Conservation (phyloP, 1,284 basidiomycete genomes). For the Rhodofomes roseus region DNA sequence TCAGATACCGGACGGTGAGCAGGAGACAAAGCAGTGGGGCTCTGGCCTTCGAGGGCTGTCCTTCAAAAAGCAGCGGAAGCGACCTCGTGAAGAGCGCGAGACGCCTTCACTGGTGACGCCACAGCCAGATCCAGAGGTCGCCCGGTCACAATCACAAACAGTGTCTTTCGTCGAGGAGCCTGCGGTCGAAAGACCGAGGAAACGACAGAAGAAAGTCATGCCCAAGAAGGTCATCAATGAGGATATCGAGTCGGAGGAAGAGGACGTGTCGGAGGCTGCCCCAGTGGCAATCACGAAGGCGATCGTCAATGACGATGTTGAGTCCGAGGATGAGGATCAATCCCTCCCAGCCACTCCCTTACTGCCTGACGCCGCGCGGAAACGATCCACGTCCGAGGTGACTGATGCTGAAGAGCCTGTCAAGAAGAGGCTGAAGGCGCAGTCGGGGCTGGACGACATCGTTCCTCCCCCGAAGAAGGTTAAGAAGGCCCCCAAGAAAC, state of each 20-base stretch:
- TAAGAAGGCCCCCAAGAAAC: constrained; percentile 33
- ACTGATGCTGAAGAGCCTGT: constrained; percentile 29
- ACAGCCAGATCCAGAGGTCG: not conserved
- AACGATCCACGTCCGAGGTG: constrained; percentile 26
- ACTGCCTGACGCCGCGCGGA: constrained; percentile 14
- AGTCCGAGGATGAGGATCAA: constrained; percentile 41
- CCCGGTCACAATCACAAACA: not conserved
- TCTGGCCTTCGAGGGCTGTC: constrained; percentile 58
- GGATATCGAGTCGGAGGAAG: constrained; percentile 44
- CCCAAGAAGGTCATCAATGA: constrained; percentile 26
- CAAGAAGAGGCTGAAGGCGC: constrained; percentile 29
- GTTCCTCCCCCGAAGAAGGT: constrained; percentile 27
- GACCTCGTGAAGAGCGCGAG: constrained; percentile 32
- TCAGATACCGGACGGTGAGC: constrained; percentile 19
- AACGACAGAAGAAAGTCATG: constrained; percentile 40
- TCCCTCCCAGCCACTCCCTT: constrained; percentile 2
- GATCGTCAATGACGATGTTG: constrained; percentile 31
- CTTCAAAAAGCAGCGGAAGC: constrained; percentile 61
- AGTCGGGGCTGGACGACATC: constrained; percentile 22
- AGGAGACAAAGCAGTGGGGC: constrained; percentile 5
- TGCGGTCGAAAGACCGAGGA: constrained; percentile 38
- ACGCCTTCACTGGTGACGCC: constrained; percentile 5
- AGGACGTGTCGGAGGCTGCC: constrained; percentile 22
- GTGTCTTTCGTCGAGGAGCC: constrained; percentile 13
- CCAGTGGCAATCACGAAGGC: constrained; percentile 14